These are phyloP conservation scores for Geranium incanum DNA, from an alignment of 441 rosid genomes.

Conservation along the genomic window DNA sequence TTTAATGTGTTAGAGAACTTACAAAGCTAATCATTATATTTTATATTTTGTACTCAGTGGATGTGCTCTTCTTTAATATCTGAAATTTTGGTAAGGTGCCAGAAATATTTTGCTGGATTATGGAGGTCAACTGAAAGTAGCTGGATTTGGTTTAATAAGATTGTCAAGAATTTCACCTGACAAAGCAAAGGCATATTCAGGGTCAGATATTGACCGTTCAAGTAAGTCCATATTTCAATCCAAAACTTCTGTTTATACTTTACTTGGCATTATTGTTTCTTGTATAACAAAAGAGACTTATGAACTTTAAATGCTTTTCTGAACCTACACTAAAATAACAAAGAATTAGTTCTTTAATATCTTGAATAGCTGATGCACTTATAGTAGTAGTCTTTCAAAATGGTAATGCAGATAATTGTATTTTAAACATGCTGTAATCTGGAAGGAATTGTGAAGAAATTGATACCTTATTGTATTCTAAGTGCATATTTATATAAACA, in stretches of 20 bases:
- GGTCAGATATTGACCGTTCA: constrained; percentile 37
- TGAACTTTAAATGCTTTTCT: neutral
- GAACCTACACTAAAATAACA: neutral
- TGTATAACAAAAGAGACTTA: no score
- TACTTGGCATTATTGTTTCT: neutral
- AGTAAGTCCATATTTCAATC: constrained; percentile 39
- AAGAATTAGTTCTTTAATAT: neutral
- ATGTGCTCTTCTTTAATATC: constrained; percentile 50
- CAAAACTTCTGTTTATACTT: neutral
- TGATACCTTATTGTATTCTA: no score
- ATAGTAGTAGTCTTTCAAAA: neutral
- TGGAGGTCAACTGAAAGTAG: constrained; percentile 75
- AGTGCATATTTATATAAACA: no score
- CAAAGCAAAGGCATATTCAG: constrained; percentile 49
- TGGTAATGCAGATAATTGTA: no score
- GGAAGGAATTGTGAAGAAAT: no score
- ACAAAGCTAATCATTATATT: constrained; percentile 4
- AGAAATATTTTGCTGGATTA: constrained; percentile 96
- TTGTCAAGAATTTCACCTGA: constrained; percentile 50
- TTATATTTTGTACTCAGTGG: constrained; percentile 17
- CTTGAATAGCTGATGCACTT: neutral
- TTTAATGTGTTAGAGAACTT: constrained; percentile 19
- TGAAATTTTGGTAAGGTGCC: constrained; percentile 91
- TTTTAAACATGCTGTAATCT: no score
- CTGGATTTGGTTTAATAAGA: constrained; percentile 80